Base-by-base conservation (phyloP, 2,329 filamentous ascomycete species). In the Ophiostoma ulmi region DNA sequence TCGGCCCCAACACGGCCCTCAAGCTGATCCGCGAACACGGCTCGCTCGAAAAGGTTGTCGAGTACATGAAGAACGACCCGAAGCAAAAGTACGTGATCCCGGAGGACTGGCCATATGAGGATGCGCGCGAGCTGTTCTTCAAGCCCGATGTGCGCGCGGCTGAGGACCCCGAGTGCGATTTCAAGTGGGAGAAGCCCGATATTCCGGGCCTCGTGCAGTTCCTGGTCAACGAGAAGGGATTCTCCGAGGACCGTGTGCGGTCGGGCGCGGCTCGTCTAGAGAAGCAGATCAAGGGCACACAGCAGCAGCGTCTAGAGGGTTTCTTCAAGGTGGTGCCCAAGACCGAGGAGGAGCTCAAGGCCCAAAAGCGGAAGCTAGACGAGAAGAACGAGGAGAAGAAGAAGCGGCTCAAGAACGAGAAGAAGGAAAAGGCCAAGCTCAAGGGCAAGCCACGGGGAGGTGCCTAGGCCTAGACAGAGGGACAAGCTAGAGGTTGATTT, bases 121-220 rank as follows among this genome's bases (percentile, higher is more conserved):
- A 99, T 76, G 96, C 95, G 8, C 91, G 96, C 58, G 88, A 93
- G 22, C 88, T 99, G 38, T 98, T 99, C 83, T 90, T 96, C 78
- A 85, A 94, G 75, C 95, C 95, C 0, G 93, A 98, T 75, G 94
- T 99, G 36, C 90, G 91, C 48, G 79, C 86, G 64, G 93, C 94
- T 35, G 91, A 96, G 75, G 87, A 96, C 76, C 88, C 91, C 0
- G 88, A 93, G 14, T 98, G 94, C 80, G 93, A 99, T 78, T 97
- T 98, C 84, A 97, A 97, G 80, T 99, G 96, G 95, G 93, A 97
- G 64, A 90, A 90, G 72, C 95, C 95, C 3, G 94, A 99, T 76
- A 84, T 95, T 1, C 93, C 97, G 1, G 94, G 93, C 0, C 86
- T 99, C 0, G 87, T 99, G 73, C 87, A 95, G 76, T 99, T 92